Percentiles rank a stretch among this genome's conserved stretches.
Conservation (phyloP, 2,329 filamentous ascomycete species). For the Mycosphaerella arachidis region DNA sequence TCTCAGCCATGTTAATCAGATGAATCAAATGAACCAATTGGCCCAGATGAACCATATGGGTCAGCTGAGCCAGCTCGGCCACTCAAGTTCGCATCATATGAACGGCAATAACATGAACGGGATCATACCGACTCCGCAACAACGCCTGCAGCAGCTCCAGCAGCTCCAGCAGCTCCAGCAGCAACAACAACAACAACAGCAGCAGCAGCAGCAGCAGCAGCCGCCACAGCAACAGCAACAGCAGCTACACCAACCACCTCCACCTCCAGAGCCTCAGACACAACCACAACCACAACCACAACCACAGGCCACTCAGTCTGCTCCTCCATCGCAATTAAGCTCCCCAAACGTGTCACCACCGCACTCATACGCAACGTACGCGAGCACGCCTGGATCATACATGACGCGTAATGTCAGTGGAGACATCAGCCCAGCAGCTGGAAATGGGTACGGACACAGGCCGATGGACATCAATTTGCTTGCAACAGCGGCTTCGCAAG, state of each 20-base stretch:
- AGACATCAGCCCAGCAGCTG: slow-evolving; percentile 45
- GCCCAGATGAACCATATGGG: slow-evolving; percentile 26
- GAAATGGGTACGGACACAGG: slow-evolving; percentile 36
- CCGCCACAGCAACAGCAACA: slow-evolving; percentile 5
- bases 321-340: slow-evolving; percentile 75
- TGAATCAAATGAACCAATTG: slow-evolving; percentile 52
- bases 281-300: slow-evolving; percentile 55
- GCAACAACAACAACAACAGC: slow-evolving; percentile 10
- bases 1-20: slow-evolving; percentile 68
- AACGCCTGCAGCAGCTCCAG: slow-evolving; percentile 11
- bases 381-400: slow-evolving; percentile 54
- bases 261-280: slow-evolving; percentile 30
- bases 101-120: slow-evolving; percentile 16
- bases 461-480: slow-evolving; percentile 63
- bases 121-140: slow-evolving; percentile 9
- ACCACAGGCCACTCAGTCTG: slow-evolving; percentile 77
- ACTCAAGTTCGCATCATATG: slow-evolving; percentile 10
- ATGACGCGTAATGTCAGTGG: slow-evolving; percentile 52
- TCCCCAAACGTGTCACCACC: slow-evolving; percentile 97
- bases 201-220: slow-evolving; percentile 9
- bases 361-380: slow-evolving; percentile 69
- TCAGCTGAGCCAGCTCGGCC: slow-evolving; percentile 18
- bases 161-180: slow-evolving; percentile 13
- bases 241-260: slow-evolving; percentile 1
- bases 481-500: slow-evolving; percentile 63